A percentile compares a stretch with the other conserved stretches of the same genome.
Conservation (phyloP, 2,329 filamentous ascomycete genomes). For the Fusarium hostae region DNA sequence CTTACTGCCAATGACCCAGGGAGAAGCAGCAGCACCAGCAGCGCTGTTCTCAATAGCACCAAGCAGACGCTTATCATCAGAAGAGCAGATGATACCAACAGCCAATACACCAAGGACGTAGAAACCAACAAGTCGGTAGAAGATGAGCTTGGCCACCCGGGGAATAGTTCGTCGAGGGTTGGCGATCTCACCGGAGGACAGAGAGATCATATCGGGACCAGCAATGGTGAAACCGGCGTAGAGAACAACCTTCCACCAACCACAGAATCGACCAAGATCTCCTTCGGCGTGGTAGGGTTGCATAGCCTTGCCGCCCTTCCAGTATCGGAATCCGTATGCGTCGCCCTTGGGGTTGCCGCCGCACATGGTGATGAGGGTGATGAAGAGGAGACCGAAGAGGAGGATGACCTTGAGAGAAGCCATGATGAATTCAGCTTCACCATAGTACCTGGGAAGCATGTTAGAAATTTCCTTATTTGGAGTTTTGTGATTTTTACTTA, state of each 20-base stretch:
- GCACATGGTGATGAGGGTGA: conserved; percentile 75
- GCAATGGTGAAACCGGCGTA: conserved; percentile 76
- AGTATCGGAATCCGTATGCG: conserved; percentile 72
- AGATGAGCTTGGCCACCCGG: conserved; percentile 76
- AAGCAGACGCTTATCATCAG: conserved; percentile 57
- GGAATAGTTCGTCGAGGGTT: conserved; percentile 74
- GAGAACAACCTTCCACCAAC: conserved; percentile 66
- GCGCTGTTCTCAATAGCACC: conserved; percentile 57
- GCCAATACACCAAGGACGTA: conserved; percentile 74
- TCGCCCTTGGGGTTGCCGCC: conserved; percentile 73
- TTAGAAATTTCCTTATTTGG: neutral
- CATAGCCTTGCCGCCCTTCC: conserved; percentile 52
- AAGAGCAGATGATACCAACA: conserved; percentile 65
- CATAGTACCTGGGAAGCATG: conserved; percentile 48
- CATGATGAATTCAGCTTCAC: conserved; percentile 63
- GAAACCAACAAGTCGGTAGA: conserved; percentile 77
- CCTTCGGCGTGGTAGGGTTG: conserved; percentile 55
- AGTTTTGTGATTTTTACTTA: conserved; percentile 19
- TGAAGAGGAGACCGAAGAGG: conserved; percentile 66
- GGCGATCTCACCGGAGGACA: conserved; percentile 67
- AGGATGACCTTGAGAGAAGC: conserved; percentile 64
- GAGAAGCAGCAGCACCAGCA: conserved; percentile 67
- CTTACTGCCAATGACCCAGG: conserved; percentile 64
- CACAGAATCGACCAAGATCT: conserved; percentile 69
- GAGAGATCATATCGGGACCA: conserved; percentile 73